Percentiles rank a stretch among this genome's conserved stretches.
phyloP scores from a whole-genome alignment of 805 yeast genomes.

The Monosporozyma yasuniensis region DNA sequence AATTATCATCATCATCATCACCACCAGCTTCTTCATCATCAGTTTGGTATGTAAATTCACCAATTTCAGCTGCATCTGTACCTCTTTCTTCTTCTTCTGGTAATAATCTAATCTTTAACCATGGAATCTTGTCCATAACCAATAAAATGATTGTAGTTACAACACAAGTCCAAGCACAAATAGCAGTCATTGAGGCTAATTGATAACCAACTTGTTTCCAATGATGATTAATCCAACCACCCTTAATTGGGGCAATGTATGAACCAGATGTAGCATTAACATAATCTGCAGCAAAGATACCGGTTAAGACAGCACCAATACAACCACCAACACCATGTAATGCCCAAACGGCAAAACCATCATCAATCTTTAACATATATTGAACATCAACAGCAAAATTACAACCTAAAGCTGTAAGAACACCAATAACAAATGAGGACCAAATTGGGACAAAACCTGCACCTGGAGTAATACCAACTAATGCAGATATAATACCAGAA shows the following conservation, averaged over 20 bases:
- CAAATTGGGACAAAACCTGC: conserved; percentile 94
- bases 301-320: conserved; percentile 75
- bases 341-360: conserved; percentile 91
- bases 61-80: conserved; percentile 82
- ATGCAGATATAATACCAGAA: conserved; percentile 87
- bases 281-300: conserved; percentile 87
- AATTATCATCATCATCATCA: not conserved
- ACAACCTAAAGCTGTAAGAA: conserved; percentile 65
- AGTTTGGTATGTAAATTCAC: conserved; percentile 67
- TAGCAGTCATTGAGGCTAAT: conserved; percentile 65
- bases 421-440: conserved; percentile 79
- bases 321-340: conserved; percentile 92
- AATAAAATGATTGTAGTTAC: conserved; percentile 63
- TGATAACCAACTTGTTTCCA: conserved; percentile 81
- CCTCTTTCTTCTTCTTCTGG: conserved; percentile 86
- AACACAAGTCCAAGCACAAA: conserved; percentile 65
- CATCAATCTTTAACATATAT: conserved; percentile 66
- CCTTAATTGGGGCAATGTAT: conserved; percentile 45
- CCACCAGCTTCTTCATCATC: conserved; percentile 25
- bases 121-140: conserved; percentile 66
- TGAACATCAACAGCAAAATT: conserved; percentile 82
- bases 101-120: conserved; percentile 69
- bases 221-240: conserved; percentile 87
- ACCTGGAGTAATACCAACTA: conserved; percentile 93
- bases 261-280: conserved; percentile 74